Conservation (phyloP, 2,329 filamentous ascomycete genomes). For the Cladosporium sp. region DNA sequence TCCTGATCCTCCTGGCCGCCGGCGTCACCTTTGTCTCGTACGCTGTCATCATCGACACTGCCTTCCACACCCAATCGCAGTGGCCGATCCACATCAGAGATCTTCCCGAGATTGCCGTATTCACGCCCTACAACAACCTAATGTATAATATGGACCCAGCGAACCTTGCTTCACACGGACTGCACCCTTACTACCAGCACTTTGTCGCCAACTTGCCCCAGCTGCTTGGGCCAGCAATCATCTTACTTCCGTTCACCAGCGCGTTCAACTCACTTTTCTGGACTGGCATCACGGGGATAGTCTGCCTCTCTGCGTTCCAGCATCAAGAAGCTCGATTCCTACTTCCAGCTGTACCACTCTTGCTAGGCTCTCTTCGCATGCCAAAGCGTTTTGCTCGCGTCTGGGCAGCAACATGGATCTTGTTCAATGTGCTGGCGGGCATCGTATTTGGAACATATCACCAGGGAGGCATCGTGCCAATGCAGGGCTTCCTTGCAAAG, state of each 20-base stretch:
- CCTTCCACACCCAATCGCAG: constrained; percentile 38
- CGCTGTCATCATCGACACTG: constrained; percentile 48
- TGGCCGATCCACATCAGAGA: constrained; percentile 62
- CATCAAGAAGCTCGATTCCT: constrained; percentile 78
- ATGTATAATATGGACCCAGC: constrained; percentile 43
- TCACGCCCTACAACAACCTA: constrained; percentile 44
- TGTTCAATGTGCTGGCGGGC: constrained; percentile 63
- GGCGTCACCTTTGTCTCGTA: constrained; percentile 66
- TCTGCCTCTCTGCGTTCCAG: constrained; percentile 65
- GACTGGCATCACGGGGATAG: constrained; percentile 66
- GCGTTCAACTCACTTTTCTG: constrained; percentile 57
- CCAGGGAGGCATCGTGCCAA: constrained; percentile 70
- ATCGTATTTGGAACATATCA: constrained; percentile 75
- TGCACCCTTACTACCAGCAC: constrained; percentile 50
- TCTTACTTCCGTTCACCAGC: constrained; percentile 41
- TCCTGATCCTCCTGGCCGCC: constrained; percentile 62
- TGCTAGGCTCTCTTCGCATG: constrained; percentile 65
- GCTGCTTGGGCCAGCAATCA: constrained; percentile 47
- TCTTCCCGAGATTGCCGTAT: constrained; percentile 49
- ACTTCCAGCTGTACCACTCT: constrained; percentile 67
- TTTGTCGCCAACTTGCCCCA: constrained; percentile 47
- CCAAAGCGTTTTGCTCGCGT: constrained; percentile 48
- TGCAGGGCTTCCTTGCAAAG: constrained; percentile 66
- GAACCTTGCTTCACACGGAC: constrained; percentile 48
- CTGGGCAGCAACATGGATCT: constrained; percentile 57